phyloP scores from a whole-genome alignment of 768 basidiomycete species.

The Hericium rajendrae region DNA sequence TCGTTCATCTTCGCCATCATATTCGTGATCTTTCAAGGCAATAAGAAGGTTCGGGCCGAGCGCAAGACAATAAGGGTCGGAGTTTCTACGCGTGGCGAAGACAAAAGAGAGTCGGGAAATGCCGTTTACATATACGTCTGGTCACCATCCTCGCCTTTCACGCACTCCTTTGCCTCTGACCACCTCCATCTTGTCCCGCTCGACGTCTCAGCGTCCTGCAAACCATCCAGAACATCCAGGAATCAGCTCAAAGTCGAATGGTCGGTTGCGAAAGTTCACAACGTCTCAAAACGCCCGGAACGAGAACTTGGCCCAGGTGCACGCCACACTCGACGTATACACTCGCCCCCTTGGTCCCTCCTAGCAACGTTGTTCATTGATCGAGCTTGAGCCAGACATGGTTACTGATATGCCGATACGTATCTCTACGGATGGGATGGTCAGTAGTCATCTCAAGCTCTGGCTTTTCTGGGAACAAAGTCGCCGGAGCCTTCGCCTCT shows the following conservation, averaged over 20 bases:
- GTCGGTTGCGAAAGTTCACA: too few species aligned
- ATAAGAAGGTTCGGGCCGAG: not conserved
- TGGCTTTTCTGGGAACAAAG: not conserved
- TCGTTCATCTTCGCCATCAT: not conserved
- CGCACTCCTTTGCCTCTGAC: conserved; percentile 1
- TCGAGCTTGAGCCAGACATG: not conserved
- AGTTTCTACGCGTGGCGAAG: not conserved
- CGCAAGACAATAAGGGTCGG: not conserved
- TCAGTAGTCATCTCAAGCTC: not conserved
- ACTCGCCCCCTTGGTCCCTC: not conserved
- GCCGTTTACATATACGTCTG: conserved; percentile 4
- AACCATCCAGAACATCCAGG: not conserved
- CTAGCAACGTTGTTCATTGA: not conserved
- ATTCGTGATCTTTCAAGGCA: not conserved
- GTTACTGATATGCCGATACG: not conserved
- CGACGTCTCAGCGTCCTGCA: not conserved
- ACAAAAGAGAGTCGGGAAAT: conserved; percentile 3
- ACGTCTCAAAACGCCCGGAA: too few species aligned
- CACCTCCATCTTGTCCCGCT: conserved; percentile 1
- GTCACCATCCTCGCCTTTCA: not conserved
- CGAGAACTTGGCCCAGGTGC: too few species aligned
- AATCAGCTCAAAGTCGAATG: too few species aligned
- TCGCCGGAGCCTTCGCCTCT: not conserved
- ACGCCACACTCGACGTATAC: too few species aligned
- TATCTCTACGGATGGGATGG: not conserved